Base-by-base conservation (phyloP, 1,284 basidiomycete genomes). In the Paramarasmius palmivorus region DNA sequence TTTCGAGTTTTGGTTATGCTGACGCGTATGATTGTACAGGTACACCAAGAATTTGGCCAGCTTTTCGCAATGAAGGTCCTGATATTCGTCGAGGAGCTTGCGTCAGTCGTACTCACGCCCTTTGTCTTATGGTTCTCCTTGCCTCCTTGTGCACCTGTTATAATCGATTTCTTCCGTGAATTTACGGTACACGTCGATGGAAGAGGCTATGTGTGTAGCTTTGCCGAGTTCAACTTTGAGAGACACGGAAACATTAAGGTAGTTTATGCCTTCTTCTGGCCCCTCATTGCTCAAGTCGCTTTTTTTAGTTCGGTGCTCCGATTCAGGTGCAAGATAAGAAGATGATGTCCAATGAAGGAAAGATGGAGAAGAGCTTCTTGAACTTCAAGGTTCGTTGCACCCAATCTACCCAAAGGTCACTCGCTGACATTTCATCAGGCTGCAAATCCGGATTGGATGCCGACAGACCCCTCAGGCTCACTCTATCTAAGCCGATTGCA, bases 321-420 rank as follows among this genome's bases (percentile, higher is more conserved):
- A 78, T 79, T 2, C 72, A 76, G 36, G 79, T 77, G 17, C 74
- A 75, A n/a, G 86, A 92, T 59, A 85, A 86, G 63, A 81, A 84
- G 50, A 85, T 90, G 75, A 75, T 90, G 59, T 91, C 90, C 5
- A 92, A 91, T 60, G 91, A 95, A 61, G 91, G 92, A 51, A 97
- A 98, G 79, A 98, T 99, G 94, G 96, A 99, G 77, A 95, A 98
- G 76, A 92, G 88, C 63, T 94, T 99, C 72, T 74, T 98, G 35
- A 95, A 93, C 65, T 99, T 99, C 81, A 96, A 95, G 75, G 87
- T 84, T 48, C 9, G 9, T 52, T 14, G 48, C 10, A 32, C 9
- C 32, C 14, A 51, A 6, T 34, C 29, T 2, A 34, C 17, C 20
- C 14, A 25, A 20, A 3, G 4, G 15, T 35, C 26, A 3, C n/a